phyloP scores from a whole-genome alignment of 2,329 filamentous ascomycete species.

The Gyromitra esculenta region DNA sequence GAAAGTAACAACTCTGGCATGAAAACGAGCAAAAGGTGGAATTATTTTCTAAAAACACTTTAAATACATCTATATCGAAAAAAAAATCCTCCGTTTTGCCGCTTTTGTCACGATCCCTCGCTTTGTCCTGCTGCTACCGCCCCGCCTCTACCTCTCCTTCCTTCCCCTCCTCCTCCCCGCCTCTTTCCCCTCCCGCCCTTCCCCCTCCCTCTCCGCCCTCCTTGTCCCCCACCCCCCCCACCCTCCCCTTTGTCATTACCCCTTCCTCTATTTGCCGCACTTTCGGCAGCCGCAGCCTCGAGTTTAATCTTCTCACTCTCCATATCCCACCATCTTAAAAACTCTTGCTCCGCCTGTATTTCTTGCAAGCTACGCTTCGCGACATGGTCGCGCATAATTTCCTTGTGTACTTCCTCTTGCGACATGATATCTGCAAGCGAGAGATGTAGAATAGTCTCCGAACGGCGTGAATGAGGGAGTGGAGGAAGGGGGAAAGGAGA shows the following conservation, averaged over 20 bases:
- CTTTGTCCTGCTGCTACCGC: slow-evolving; percentile 21
- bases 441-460: slow-evolving; percentile 62
- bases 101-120: neutral
- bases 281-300: slow-evolving; percentile 64
- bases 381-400: slow-evolving; percentile 80
- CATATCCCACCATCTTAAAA: slow-evolving; percentile 95
- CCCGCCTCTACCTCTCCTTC: slow-evolving; percentile 55
- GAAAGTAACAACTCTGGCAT: neutral
- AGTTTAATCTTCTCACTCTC: slow-evolving; percentile 76
- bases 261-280: slow-evolving; percentile 60
- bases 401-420: slow-evolving; percentile 85
- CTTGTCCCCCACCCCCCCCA: slow-evolving; percentile 57
- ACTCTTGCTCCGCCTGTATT: slow-evolving; percentile 96
- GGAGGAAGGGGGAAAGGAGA: slow-evolving; percentile 1
- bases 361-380: slow-evolving; percentile 91
- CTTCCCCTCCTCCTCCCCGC: slow-evolving; percentile 54
- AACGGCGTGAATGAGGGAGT: slow-evolving; percentile 1
- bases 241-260: neutral
- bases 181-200: slow-evolving; percentile 57
- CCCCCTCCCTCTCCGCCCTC: slow-evolving; percentile 54
- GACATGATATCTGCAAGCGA: slow-evolving; percentile 89
- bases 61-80: neutral
- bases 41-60: neutral
- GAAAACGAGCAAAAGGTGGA: neutral
- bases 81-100: neutral